Percentiles rank a stretch among this genome's conserved stretches.
These are phyloP conservation scores for Trichoderma gracile DNA, from an alignment of 2,329 filamentous ascomycete species.

Conservation along the genomic window DNA sequence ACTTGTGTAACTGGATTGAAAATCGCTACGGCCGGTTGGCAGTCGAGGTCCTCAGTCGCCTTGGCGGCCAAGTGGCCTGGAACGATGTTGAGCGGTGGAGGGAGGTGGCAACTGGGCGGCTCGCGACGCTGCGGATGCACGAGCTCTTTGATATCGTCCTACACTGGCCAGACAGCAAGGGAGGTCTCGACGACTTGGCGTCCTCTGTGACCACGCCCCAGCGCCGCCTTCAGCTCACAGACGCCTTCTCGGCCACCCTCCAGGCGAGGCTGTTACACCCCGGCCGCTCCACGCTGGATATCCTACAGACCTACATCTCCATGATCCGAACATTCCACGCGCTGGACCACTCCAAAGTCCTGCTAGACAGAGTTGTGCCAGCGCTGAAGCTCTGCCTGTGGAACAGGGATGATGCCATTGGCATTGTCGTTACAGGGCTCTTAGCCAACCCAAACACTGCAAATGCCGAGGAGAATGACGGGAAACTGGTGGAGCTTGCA, in stretches of 20 bases:
- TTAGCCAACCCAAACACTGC: conserved; percentile 61
- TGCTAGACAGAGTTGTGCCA: conserved; percentile 72
- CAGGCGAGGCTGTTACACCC: conserved; percentile 70
- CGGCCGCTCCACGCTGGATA: conserved; percentile 72
- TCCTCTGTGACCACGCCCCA: conserved; percentile 68
- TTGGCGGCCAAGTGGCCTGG: conserved; percentile 50
- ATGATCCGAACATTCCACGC: conserved; percentile 77
- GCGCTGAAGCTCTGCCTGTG: conserved; percentile 75
- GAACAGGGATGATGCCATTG: conserved; percentile 74
- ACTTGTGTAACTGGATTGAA: conserved; percentile 67
- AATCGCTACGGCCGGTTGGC: conserved; percentile 65
- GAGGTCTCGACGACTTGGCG: conserved; percentile 73
- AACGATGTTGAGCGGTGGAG: conserved; percentile 68
- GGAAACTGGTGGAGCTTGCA: conserved; percentile 66
- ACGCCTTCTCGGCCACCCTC: conserved; percentile 66
- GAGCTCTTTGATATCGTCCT: conserved; percentile 80
- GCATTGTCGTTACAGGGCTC: conserved; percentile 73
- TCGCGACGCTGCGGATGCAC: conserved; percentile 67
- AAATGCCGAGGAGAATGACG: conserved; percentile 48
- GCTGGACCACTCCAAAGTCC: conserved; percentile 74
- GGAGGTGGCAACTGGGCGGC: conserved; percentile 65
- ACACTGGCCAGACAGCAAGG: conserved; percentile 69
- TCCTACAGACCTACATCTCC: conserved; percentile 74
- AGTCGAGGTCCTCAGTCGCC: conserved; percentile 58
- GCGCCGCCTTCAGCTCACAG: conserved; percentile 68